Conservation (phyloP, 306 rosid genomes). For the Gleditsia sinensis region DNA sequence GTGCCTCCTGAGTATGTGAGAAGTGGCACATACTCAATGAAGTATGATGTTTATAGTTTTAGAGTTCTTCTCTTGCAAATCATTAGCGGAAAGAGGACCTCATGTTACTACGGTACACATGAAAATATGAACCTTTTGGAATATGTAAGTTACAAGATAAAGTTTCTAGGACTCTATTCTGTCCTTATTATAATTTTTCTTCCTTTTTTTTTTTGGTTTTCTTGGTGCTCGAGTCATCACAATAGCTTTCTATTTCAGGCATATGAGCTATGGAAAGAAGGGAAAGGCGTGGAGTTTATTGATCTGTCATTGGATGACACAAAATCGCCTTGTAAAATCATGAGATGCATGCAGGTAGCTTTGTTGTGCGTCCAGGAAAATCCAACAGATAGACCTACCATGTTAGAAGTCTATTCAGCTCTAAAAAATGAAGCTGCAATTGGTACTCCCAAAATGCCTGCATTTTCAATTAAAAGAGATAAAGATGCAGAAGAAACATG, state of each 20-base stretch:
- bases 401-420: constrained; percentile 61
- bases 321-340: constrained; percentile 42
- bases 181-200: not conserved
- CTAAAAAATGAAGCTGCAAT: constrained; percentile 51
- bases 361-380: constrained; percentile 67
- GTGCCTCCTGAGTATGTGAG: constrained; percentile 65
- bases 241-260: constrained; percentile 41
- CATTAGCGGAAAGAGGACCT: constrained; percentile 58
- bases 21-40: constrained; percentile 61
- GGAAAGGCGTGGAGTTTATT: constrained; percentile 48
- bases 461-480: constrained; percentile 38
- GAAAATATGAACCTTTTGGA: constrained; percentile 57
- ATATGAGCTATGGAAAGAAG: constrained; percentile 55
- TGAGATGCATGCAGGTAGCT: constrained; percentile 69
- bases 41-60: constrained; percentile 49
- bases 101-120: constrained; percentile 45
- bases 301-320: constrained; percentile 59
- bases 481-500: constrained; percentile 6
- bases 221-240: not conserved
- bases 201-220: not conserved
- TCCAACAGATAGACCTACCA: constrained; percentile 61
- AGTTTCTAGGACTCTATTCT: not conserved
- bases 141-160: constrained; percentile 43
- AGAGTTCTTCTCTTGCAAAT: constrained; percentile 66
- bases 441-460: constrained; percentile 47